These are phyloP conservation scores for Pontederia crassipes DNA, from an alignment of 176 grass and related monocot species.

Conservation along the genomic window DNA sequence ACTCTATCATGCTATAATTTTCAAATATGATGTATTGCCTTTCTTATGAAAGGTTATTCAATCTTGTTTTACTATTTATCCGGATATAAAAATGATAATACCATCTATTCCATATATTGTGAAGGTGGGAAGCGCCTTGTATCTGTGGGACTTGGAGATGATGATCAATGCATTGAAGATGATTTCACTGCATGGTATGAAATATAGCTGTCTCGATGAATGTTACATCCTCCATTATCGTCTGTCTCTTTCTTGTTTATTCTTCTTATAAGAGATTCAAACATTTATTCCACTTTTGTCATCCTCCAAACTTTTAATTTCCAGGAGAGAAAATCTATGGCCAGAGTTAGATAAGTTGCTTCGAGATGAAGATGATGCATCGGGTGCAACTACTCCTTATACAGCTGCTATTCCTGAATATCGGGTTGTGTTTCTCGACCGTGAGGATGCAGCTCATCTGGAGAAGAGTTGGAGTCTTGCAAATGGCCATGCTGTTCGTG, in stretches of 20 bases:
- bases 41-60: too few relatives aligned
- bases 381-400: constrained; percentile 48
- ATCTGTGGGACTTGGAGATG: constrained; percentile 72
- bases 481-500: constrained; percentile 67
- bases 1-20: too few relatives aligned
- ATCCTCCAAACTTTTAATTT: constrained; percentile 12
- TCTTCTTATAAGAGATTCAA: neutral
- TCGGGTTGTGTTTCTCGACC: constrained; percentile 41
- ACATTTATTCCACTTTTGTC: neutral
- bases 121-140: constrained; percentile 65
- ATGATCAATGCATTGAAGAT: constrained; percentile 94
- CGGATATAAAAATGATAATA: neutral
- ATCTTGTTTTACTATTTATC: neutral
- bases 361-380: constrained; percentile 51
- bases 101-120: neutral
- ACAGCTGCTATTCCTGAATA: constrained; percentile 89
- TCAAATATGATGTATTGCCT: too few relatives aligned
- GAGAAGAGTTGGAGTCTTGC: constrained; percentile 70
- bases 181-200: constrained; percentile 80
- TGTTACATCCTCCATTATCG: neutral
- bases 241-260: neutral
- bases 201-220: neutral
- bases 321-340: constrained; percentile 83
- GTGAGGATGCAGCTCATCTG: constrained; percentile 39
- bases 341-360: constrained; percentile 69